Conservation (phyloP, 148 eudicot species). For the Mesembryanthemum crystallinum region DNA sequence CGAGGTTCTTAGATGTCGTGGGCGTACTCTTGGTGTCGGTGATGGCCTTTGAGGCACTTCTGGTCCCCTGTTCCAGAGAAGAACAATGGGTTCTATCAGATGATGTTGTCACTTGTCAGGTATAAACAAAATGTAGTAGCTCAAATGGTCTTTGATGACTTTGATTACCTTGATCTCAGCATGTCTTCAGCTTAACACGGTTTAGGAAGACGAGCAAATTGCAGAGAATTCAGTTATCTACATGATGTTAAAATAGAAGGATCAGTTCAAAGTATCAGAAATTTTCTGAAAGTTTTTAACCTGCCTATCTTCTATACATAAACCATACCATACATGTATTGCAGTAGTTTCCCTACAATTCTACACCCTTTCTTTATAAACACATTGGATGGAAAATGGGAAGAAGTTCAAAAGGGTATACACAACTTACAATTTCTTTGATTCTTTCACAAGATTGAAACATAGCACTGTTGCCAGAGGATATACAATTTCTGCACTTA, state of each 20-base stretch:
- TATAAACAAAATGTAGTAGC: neutral
- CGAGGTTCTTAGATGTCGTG: constrained; percentile 49
- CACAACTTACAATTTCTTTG: neutral
- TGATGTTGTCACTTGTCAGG: neutral
- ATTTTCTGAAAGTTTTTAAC: neutral
- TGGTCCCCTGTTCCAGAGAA: constrained; percentile 38
- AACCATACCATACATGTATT: no score
- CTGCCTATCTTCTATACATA: neutral
- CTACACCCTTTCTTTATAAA: neutral
- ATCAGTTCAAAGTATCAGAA: neutral
- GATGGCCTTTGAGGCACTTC: constrained; percentile 69
- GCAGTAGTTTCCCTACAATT: neutral
- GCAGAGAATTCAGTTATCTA: constrained; percentile 1
- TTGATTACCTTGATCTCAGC: constrained; percentile 25
- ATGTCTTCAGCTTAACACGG: constrained; percentile 16
- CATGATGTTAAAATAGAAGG: constrained; percentile 11
- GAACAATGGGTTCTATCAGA: neutral
- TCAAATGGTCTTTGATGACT: neutral
- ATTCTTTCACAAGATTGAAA: neutral
- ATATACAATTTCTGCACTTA: neutral
- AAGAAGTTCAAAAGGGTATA: neutral
- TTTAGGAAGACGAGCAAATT: constrained; percentile 4
- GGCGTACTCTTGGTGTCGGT: constrained; percentile 47
- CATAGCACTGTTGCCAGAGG: neutral
- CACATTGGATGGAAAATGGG: neutral